Evolutionary conservation across 2,329 filamentous ascomycete genomes (phyloP), one percentile per base, ranked within the genome.

Genomic region (Oidium heveae): DNA sequence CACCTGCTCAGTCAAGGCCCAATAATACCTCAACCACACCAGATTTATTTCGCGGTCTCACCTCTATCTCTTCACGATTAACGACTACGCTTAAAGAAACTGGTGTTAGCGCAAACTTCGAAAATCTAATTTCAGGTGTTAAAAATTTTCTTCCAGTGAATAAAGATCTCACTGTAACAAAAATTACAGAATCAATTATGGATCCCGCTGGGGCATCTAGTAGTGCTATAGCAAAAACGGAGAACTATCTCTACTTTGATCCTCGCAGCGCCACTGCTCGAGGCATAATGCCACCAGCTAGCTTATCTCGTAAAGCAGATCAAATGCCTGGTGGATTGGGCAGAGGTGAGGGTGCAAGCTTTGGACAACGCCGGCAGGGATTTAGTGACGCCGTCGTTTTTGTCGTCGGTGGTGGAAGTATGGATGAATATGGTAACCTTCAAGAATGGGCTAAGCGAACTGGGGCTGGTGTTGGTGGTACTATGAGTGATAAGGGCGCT

Each of bases 91-190:
- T 98, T 65, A 93, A 94, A 65, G 89, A 94, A 59, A 87, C 86
- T 4, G 78, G 78, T 34, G 86, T 93, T 18, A 79, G 81, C 56
- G 79, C 80, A 54, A 96, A 96, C 66, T 86, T 98, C 63, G 91
- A 96, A 67, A 89, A 84, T 33, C 77, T 98, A 46, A 88, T 96
- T 58, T 89, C 86, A 6, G 89, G 89, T 46, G 89, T 98, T 64
- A 98, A 96, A 70, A 96, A 94, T 68, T 94, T 98, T 69, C 71
- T 98, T n/a, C 91, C 93, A 0, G 86, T 80, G 15, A 93, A 98
- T 69, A 86, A 88, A 62, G 93, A 98, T 65, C 76, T 96, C 10
- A 96, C 91, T 0, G 77, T 98, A 54, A 98, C 93, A 55, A 96
- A 96, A 69, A 95, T 98, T 64, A 89, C 91, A 43, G 91, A 98